Percentiles rank a stretch among this genome's conserved stretches.
Evolutionary conservation across 441 rosid genomes (phyloP).

Genomic region (Erysimum pusillum): DNA sequence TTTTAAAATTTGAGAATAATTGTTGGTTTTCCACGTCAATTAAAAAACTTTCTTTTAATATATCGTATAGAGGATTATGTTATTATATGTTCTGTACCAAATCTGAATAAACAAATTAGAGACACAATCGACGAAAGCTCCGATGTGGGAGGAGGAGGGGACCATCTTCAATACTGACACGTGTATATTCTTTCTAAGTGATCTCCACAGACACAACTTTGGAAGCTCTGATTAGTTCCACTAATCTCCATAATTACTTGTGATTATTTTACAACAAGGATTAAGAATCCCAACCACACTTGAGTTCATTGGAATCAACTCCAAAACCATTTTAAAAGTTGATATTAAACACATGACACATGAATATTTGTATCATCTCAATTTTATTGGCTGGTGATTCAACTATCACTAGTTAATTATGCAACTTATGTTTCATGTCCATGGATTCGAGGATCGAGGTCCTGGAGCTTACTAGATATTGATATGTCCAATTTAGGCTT

Average conservation of each 20-base stretch:
- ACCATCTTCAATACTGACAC: slow-evolving; percentile 41
- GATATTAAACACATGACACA: slow-evolving; percentile 36
- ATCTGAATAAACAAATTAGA: slow-evolving; percentile 26
- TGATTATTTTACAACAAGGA: slow-evolving; percentile 11
- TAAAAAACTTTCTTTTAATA: too few species aligned
- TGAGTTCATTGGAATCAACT: slow-evolving; percentile 44
- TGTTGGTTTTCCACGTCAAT: too few species aligned
- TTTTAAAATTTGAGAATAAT: too few species aligned
- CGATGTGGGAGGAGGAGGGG: slow-evolving; percentile 48
- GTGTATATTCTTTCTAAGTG: slow-evolving; percentile 45
- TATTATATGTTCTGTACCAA: slow-evolving; percentile 3
- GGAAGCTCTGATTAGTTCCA: slow-evolving; percentile 39
- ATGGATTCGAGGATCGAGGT: slow-evolving; percentile 38
- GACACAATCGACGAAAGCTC: slow-evolving; percentile 46
- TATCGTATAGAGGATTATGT: not conserved
- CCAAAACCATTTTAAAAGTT: slow-evolving; percentile 22
- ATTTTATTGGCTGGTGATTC: slow-evolving; percentile 20
- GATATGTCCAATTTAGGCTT: slow-evolving; percentile 38
- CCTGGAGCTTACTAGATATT: slow-evolving; percentile 31
- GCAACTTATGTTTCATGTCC: not conserved
- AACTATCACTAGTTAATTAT: slow-evolving; percentile 31
- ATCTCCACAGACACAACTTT: slow-evolving; percentile 28
- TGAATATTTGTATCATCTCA: slow-evolving; percentile 22
- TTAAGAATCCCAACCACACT: slow-evolving; percentile 31
- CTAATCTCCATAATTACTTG: slow-evolving; percentile 44